phyloP scores from a whole-genome alignment of 257 asterid species.

The Coffea canephora region DNA sequence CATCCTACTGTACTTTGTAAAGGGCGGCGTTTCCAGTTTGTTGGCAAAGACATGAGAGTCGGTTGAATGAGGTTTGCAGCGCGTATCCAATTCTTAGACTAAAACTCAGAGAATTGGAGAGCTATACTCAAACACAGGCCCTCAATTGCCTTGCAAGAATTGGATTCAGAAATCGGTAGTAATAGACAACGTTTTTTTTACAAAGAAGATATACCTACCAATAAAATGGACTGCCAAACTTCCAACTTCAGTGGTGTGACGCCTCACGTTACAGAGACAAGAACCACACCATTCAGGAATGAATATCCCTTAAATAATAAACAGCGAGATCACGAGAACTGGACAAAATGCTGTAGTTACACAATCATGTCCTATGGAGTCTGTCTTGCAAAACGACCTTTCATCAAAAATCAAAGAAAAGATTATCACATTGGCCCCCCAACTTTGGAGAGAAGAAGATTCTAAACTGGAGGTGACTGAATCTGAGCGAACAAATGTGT shows the following conservation, averaged over 20 bases:
- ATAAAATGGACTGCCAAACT: not conserved
- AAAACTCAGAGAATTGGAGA: not conserved
- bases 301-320: not conserved
- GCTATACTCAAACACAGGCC: not conserved
- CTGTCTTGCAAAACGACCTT: not conserved
- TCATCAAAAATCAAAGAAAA: not conserved
- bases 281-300: not conserved
- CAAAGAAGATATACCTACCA: no score
- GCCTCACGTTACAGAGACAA: not conserved
- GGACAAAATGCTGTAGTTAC: not conserved
- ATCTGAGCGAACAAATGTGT: not conserved
- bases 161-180: not conserved
- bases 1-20: no score
- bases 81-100: no score
- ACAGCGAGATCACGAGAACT: not conserved
- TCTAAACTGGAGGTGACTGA: not conserved
- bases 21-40: no score
- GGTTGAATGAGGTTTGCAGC: no score
- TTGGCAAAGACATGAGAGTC: no score
- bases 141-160: not conserved
- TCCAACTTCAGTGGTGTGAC: not conserved
- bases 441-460: not conserved
- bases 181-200: no score
- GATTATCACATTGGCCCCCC: not conserved
- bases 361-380: not conserved